These are phyloP conservation scores for Cladosporium sp. DNA, from an alignment of 2,329 filamentous ascomycete species.

Conservation along the genomic window DNA sequence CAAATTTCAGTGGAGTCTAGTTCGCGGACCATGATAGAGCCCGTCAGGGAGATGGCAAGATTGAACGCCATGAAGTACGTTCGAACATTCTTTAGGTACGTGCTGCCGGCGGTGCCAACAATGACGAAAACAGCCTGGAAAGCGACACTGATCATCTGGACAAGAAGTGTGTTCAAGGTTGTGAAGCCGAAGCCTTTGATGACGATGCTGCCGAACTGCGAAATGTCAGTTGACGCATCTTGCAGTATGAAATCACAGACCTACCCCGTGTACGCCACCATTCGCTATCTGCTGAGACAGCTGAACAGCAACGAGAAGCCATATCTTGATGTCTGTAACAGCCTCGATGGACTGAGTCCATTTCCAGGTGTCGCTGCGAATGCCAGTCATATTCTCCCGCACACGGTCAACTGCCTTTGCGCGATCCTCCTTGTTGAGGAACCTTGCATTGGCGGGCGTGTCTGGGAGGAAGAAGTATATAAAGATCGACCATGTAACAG, in stretches of 20 bases:
- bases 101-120: not conserved
- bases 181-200: slow-evolving; percentile 60
- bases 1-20: not conserved
- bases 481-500: slow-evolving; percentile 51
- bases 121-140: not conserved
- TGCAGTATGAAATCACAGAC: not conserved
- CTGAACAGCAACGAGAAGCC: slow-evolving; percentile 52
- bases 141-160: slow-evolving; percentile 44
- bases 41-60: not conserved
- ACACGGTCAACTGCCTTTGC: not conserved
- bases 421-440: slow-evolving; percentile 32
- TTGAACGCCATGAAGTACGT: slow-evolving; percentile 2
- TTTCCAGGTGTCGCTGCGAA: slow-evolving; percentile 49
- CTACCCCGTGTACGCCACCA: slow-evolving; percentile 34
- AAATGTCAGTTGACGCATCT: not conserved
- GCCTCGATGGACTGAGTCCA: slow-evolving; percentile 57
- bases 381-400: slow-evolving; percentile 41
- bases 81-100: not conserved
- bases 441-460: slow-evolving; percentile 58
- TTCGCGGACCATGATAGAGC: not conserved
- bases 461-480: slow-evolving; percentile 64
- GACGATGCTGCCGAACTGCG: slow-evolving; percentile 56
- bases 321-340: slow-evolving; percentile 58
- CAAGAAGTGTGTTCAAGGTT: slow-evolving; percentile 54
- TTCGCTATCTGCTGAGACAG: slow-evolving; percentile 57